Evolutionary conservation across 2,329 filamentous ascomycete genomes (phyloP).

Genomic region (Aplosporella prunicola): DNA sequence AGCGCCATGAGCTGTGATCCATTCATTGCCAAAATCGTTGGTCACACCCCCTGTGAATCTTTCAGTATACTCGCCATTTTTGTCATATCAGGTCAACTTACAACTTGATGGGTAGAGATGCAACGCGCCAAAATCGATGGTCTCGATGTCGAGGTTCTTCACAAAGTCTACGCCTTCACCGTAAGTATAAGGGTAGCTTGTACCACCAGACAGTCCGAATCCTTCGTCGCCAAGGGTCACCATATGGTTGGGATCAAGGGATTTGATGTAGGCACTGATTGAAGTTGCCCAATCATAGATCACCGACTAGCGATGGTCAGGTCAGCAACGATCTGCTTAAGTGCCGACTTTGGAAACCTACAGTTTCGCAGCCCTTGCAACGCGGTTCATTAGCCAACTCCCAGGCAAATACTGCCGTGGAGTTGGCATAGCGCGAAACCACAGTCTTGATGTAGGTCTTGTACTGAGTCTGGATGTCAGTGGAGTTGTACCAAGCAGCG

Average conservation of each 20-base stretch:
- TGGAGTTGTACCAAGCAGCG: slow-evolving; percentile 49
- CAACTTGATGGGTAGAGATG: slow-evolving; percentile 43
- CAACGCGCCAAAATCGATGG: slow-evolving; percentile 48
- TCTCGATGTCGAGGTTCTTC: slow-evolving; percentile 42
- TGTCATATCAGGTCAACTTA: slow-evolving; percentile 18
- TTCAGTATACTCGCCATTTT: slow-evolving; percentile 9
- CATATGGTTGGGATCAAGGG: slow-evolving; percentile 51
- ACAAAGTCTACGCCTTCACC: slow-evolving; percentile 45
- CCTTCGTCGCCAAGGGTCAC: slow-evolving; percentile 57
- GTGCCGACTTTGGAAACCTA: neutral
- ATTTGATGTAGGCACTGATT: slow-evolving; percentile 54
- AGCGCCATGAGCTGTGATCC: slow-evolving; percentile 38
- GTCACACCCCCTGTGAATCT: slow-evolving; percentile 19
- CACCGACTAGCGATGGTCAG: slow-evolving; percentile 27
- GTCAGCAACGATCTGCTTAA: neutral
- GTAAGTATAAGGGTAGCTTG: slow-evolving; percentile 43
- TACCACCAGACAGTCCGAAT: slow-evolving; percentile 35
- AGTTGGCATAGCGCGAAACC: slow-evolving; percentile 50
- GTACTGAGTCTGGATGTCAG: slow-evolving; percentile 42
- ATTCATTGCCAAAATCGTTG: slow-evolving; percentile 34
- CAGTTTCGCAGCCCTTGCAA: slow-evolving; percentile 49
- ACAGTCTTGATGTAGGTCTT: slow-evolving; percentile 52
- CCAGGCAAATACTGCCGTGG: slow-evolving; percentile 55
- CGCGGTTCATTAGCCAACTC: slow-evolving; percentile 59
- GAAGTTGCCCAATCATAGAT: slow-evolving; percentile 51